These are phyloP conservation scores for Durotheca rogersii DNA, from an alignment of 495 filamentous ascomycete species.

Conservation along the genomic window DNA sequence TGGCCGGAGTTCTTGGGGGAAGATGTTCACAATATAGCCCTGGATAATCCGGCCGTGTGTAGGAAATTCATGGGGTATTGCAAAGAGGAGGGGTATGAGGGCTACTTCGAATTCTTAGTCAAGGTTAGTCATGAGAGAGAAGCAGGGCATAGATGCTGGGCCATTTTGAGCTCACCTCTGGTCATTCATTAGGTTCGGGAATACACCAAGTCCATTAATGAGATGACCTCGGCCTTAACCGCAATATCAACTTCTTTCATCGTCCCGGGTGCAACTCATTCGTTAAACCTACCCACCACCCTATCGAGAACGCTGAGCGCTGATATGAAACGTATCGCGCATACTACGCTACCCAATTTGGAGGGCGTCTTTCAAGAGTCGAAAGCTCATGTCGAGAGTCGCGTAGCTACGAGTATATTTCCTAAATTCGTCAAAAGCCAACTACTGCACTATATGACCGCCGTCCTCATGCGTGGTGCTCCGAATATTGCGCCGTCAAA, in stretches of 20 bases:
- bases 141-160: too few relatives aligned
- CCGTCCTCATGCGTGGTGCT: conserved; percentile 22
- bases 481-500: conserved; percentile 11
- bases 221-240: conserved; percentile 43
- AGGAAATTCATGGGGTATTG: conserved; percentile 48
- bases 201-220: conserved; percentile 37
- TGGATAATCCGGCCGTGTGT: conserved; percentile 47
- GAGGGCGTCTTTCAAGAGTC: conserved; percentile 49
- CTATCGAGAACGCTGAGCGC: conserved; percentile 37
- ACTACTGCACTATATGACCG: conserved; percentile 30
- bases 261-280: conserved; percentile 40
- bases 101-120: conserved; percentile 51
- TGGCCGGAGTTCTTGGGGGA: conserved; percentile 46
- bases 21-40: conserved; percentile 48
- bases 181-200: conserved; percentile 33
- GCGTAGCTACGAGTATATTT: conserved; percentile 48
- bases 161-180: not conserved
- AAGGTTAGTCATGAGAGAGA: conserved; percentile 37
- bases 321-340: conserved; percentile 45
- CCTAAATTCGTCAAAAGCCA: conserved; percentile 51
- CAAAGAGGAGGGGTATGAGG: conserved; percentile 42
- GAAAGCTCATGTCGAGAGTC: conserved; percentile 43
- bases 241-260: conserved; percentile 51
- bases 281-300: conserved; percentile 41
- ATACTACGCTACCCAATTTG: conserved; percentile 42